These are phyloP conservation scores for Kazachstania martiniae DNA, from an alignment of 805 yeast genomes.

Conservation along the genomic window DNA sequence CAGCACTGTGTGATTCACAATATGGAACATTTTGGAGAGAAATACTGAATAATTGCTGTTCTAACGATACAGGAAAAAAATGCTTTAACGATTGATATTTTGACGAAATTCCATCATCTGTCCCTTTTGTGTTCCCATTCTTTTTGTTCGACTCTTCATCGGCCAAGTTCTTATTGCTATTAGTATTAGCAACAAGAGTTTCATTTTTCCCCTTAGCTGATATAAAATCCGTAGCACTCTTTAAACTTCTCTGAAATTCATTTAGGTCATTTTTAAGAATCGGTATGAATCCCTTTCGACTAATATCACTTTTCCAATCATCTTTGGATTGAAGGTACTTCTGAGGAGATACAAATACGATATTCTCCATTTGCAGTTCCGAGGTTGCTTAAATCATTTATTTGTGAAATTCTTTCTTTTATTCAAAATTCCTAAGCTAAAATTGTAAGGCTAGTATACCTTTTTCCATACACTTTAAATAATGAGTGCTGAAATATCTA, in stretches of 20 bases:
- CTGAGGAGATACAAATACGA: conserved; percentile 22
- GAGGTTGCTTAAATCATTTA: too few relatives aligned
- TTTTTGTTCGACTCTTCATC: not conserved
- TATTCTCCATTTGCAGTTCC: conserved; percentile 10
- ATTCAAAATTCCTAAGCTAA: too few relatives aligned
- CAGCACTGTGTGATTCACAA: too few relatives aligned
- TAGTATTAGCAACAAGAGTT: not conserved
- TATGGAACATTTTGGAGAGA: conserved; percentile 13
- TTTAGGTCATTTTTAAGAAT: conserved; percentile 17
- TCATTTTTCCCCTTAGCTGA: not conserved
- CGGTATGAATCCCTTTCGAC: conserved; percentile 19
- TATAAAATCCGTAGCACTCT: not conserved
- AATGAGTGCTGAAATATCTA: too few relatives aligned
- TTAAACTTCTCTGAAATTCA: conserved; percentile 10
- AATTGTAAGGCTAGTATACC: too few relatives aligned
- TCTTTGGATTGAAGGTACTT: conserved; percentile 12
- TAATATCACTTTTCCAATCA: conserved; percentile 16
- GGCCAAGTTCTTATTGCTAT: not conserved
- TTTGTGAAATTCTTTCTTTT: not conserved
- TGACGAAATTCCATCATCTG: not conserved
- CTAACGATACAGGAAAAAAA: conserved; percentile 18
- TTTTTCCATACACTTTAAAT: too few relatives aligned
- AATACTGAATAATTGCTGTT: conserved; percentile 18
- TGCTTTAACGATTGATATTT: conserved; percentile 14
- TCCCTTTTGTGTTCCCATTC: not conserved